A percentile compares a stretch with the other conserved stretches of the same genome.
phyloP scores from a whole-genome alignment of 768 basidiomycete genomes.

The Lactifluus subvellereus region DNA sequence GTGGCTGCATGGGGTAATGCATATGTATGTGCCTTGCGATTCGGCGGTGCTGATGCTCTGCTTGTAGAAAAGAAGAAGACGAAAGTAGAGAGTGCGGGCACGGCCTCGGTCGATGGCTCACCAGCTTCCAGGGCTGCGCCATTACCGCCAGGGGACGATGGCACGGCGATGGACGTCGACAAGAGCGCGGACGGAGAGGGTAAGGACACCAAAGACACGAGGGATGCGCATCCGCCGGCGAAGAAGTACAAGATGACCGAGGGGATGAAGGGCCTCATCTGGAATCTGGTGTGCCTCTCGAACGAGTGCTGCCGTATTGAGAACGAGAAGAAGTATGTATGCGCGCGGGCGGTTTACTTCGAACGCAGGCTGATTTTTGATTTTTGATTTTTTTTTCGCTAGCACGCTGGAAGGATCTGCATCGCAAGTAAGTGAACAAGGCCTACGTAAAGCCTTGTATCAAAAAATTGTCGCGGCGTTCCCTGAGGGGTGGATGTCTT shows the following conservation, averaged over 20 bases:
- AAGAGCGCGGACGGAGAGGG: constrained; percentile 31
- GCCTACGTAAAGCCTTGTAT: constrained; percentile 71
- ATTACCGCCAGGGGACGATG: constrained; percentile 27
- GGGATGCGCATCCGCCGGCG: constrained; percentile 54
- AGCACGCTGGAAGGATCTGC: constrained; percentile 59
- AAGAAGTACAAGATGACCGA: constrained; percentile 80
- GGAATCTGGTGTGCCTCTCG: constrained; percentile 74
- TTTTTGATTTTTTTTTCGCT: neutral
- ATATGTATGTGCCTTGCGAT: no score
- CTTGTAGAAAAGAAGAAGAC: constrained; percentile 41
- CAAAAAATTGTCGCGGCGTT: constrained; percentile 82
- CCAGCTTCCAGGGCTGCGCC: constrained; percentile 28
- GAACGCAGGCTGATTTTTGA: neutral
- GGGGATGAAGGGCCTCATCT: constrained; percentile 70
- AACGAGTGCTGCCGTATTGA: constrained; percentile 73
- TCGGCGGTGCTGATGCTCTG: neutral
- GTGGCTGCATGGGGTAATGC: constrained; percentile 60
- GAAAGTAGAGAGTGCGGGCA: constrained; percentile 32
- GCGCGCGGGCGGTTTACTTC: constrained; percentile 12
- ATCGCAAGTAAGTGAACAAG: constrained; percentile 74
- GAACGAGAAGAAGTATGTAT: constrained; percentile 57
- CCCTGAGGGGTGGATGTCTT: constrained; percentile 80
- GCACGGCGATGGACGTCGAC: constrained; percentile 22
- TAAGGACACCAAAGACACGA: constrained; percentile 30
- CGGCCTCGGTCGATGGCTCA: constrained; percentile 26